These are phyloP conservation scores for Irpex sp. DNA, from an alignment of 1,284 basidiomycete genomes.

Conservation along the genomic window DNA sequence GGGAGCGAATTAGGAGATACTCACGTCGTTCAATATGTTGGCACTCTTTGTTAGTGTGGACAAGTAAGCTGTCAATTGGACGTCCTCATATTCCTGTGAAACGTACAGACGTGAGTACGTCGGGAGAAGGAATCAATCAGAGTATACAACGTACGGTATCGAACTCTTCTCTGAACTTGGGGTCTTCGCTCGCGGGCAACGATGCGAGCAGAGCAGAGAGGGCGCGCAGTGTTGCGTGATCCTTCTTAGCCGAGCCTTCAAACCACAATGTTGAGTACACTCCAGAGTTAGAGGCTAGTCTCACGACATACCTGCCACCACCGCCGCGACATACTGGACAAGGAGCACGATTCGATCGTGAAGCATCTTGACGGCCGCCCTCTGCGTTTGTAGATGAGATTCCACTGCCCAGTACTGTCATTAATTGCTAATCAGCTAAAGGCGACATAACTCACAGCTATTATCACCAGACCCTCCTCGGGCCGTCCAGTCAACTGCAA, in stretches of 20 bases:
- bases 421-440: background rate
- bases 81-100: constrained; percentile 91
- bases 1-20: constrained; percentile 21
- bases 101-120: background rate
- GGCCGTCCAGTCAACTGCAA: constrained; percentile 95
- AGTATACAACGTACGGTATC: constrained; percentile 55
- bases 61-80: constrained; percentile 88
- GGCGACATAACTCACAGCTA: constrained; percentile 50
- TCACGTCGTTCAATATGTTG: constrained; percentile 84
- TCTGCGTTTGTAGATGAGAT: constrained; percentile 85
- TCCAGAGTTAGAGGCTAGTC: background rate
- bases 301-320: constrained; percentile 59
- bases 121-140: background rate
- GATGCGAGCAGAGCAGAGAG: constrained; percentile 84
- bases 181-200: constrained; percentile 80
- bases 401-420: constrained; percentile 56
- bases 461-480: constrained; percentile 85
- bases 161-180: constrained; percentile 80
- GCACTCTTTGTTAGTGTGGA: constrained; percentile 87
- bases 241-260: constrained; percentile 62
- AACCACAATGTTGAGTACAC: background rate
- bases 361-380: constrained; percentile 95
- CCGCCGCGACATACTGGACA: constrained; percentile 77
- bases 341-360: constrained; percentile 86
- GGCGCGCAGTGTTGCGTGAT: constrained; percentile 81